Evolutionary conservation across 1,284 basidiomycete species (phyloP), one percentile per base, ranked within the genome.

Genomic region (Sporisorium exsertum): DNA sequence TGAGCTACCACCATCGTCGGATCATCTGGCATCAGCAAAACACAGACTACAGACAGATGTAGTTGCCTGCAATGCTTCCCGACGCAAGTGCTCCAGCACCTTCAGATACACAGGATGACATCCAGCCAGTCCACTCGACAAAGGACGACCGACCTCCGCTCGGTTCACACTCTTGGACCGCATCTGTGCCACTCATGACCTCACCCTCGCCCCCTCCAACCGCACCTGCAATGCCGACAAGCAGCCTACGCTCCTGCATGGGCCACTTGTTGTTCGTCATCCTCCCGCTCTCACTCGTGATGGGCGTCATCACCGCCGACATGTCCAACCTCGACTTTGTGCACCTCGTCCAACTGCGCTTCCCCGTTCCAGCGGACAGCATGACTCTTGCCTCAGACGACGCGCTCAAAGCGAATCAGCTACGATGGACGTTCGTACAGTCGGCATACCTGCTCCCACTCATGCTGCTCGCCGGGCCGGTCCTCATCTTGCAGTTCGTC

Each of bases 251-350:
- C 20, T 26, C 27, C 9, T 18, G 22, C 13, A 7, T 55, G 5
- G 29, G 20, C 15, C 60, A 50, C 18, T 58, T 61, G 51, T 24
- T 43, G 43, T 37, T 29, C 24, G 16, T 63, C 55, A 50, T 58
- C 29, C 51, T 68, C 2, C 66, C 66, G 9, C 59, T 68, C 5
- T 43, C 59, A 2, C 60, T 68, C 20, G 46, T 58, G 15, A 26
- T 68, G 16, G 60, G 51, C n/a, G 35, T 68, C 37, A 40, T 62
- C 35, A 62, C 55, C 4, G 66, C 60, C 43, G 59, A 68, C 51
- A 49, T 58, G 58, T 68, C 50, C 43, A 68, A 68, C 29, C 60
- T 68, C 22, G 66, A 68, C 32, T 68, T 68, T 52, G 32, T 68
- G n/a, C 66, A 58, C 18, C 46, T 68, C 1, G 53, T 63, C 20